Conservation (phyloP, 2,329 filamentous ascomycete species). For the Alternaria hordeiaustralica region DNA sequence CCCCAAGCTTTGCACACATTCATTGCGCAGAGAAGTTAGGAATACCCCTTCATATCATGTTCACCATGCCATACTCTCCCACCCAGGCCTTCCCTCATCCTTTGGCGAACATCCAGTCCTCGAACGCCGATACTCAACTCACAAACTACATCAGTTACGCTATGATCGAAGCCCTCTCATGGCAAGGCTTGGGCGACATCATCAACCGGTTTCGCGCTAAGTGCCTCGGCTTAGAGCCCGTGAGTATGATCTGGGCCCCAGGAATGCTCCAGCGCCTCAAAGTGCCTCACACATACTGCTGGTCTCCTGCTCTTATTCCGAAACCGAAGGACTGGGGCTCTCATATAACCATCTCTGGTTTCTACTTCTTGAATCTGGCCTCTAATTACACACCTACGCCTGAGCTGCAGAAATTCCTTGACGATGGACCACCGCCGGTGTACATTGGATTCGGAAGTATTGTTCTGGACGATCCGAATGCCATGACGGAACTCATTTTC, state of each 20-base stretch:
- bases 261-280: slow-evolving; percentile 45
- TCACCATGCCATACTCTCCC: slow-evolving; percentile 57
- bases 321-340: slow-evolving; percentile 24
- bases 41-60: slow-evolving; percentile 80
- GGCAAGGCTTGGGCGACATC: slow-evolving; percentile 58
- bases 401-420: slow-evolving; percentile 54
- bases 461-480: slow-evolving; percentile 58
- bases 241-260: slow-evolving; percentile 48
- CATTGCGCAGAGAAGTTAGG: slow-evolving; percentile 75
- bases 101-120: slow-evolving; percentile 54
- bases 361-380: slow-evolving; percentile 51
- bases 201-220: slow-evolving; percentile 53
- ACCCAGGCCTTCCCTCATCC: slow-evolving; percentile 58
- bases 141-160: slow-evolving; percentile 56
- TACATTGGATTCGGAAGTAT: slow-evolving; percentile 67
- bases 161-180: slow-evolving; percentile 57
- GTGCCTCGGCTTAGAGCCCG: slow-evolving; percentile 49
- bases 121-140: slow-evolving; percentile 36
- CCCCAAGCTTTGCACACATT: slow-evolving; percentile 76
- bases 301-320: slow-evolving; percentile 48
- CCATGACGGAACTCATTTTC: slow-evolving; percentile 54
- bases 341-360: slow-evolving; percentile 50
- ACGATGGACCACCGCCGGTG: slow-evolving; percentile 57
- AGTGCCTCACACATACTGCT: slow-evolving; percentile 55
- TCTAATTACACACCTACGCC: slow-evolving; percentile 49